These are phyloP conservation scores for Trichoderma brevicompactum DNA, from an alignment of 2,329 filamentous ascomycete genomes.

Conservation along the genomic window DNA sequence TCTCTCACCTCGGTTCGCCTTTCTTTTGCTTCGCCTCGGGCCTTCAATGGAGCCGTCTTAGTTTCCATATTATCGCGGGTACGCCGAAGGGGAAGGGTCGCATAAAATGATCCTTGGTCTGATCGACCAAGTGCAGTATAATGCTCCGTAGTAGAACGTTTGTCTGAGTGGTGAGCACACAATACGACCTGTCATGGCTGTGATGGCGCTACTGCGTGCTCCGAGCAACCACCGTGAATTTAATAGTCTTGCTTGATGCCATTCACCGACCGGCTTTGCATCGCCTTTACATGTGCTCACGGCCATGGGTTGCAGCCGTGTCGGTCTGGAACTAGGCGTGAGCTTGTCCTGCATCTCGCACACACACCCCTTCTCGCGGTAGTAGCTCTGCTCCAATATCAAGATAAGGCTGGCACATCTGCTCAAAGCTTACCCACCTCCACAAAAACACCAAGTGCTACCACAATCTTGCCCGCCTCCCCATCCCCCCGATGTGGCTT, in stretches of 20 bases:
- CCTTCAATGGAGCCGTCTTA: neutral
- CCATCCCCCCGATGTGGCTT: constrained; percentile 21
- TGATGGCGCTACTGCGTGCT: neutral
- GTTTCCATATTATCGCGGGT: neutral
- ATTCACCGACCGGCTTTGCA: neutral
- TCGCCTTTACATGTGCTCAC: neutral
- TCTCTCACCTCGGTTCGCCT: neutral
- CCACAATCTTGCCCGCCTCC: constrained; percentile 1
- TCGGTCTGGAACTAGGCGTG: constrained; percentile 22
- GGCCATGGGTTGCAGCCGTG: constrained; percentile 2
- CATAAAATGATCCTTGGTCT: neutral
- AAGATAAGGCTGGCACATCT: constrained; percentile 27
- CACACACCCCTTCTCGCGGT: constrained; percentile 4
- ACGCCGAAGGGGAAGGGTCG: neutral
- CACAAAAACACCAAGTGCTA: constrained; percentile 6
- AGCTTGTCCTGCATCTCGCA: neutral
- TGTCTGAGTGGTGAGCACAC: neutral
- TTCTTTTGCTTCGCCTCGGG: neutral
- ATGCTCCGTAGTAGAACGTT: no score
- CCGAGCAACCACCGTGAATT: neutral
- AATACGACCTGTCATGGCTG: constrained; percentile 1
- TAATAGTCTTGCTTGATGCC: neutral
- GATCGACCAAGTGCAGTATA: neutral
- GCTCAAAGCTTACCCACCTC: constrained; percentile 24
- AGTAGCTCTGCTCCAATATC: constrained; percentile 18